Evolutionary conservation across 345 rosid genomes (phyloP).

Genomic region (Gossypium mustelinum): DNA sequence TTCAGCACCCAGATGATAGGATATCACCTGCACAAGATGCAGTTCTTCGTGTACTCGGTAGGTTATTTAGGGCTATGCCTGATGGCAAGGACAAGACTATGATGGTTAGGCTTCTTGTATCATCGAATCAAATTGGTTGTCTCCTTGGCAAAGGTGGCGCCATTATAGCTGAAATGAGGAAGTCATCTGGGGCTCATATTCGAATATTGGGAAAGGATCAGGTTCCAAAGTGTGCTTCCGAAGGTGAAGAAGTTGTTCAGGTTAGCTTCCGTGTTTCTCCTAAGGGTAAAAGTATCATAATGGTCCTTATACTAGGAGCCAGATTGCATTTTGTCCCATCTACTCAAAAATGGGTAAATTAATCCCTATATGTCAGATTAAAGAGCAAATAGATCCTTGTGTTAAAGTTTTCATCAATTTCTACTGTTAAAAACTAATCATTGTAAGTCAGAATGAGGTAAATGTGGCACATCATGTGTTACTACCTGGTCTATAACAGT

Average conservation of each 20-base stretch:
- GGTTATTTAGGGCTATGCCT: conserved; percentile 51
- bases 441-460: no score
- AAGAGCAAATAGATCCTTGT: no score
- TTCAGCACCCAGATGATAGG: conserved; percentile 74
- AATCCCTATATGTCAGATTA: no score
- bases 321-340: no score
- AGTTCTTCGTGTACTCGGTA: conserved; percentile 59
- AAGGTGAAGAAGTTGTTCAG: conserved; percentile 78
- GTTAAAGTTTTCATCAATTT: no score
- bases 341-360: no score
- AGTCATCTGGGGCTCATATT: conserved; percentile 61
- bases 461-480: no score
- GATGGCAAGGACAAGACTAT: conserved; percentile 52
- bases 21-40: conserved; percentile 68
- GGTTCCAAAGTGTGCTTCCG: conserved; percentile 68
- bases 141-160: conserved; percentile 79
- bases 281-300: not conserved
- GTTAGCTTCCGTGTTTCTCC: conserved; percentile 28
- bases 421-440: no score
- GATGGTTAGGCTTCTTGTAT: conserved; percentile 55
- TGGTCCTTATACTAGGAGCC: no score
- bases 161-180: conserved; percentile 72
- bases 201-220: conserved; percentile 67
- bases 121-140: conserved; percentile 68
- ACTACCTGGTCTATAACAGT: no score